phyloP scores from a whole-genome alignment of 106 monocot species.

The Platanthera zijinensis region DNA sequence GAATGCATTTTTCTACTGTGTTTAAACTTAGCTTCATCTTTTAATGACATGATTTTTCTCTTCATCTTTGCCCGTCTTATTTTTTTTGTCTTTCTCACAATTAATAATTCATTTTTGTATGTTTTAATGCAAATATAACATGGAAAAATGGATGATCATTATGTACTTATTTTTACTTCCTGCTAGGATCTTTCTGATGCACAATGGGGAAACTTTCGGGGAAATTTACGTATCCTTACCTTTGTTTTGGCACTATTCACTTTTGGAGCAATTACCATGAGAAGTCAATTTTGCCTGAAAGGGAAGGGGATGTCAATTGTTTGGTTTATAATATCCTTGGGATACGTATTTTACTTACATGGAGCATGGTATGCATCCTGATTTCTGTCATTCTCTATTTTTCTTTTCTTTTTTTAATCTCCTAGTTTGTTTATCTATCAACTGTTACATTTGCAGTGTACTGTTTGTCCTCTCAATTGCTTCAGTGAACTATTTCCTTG shows the following conservation, averaged over 20 bases:
- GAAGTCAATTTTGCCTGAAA: slow-evolving; percentile 37
- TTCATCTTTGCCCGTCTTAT: background rate
- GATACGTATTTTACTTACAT: slow-evolving; percentile 76
- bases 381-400: background rate
- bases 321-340: slow-evolving; percentile 69
- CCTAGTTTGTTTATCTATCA: slow-evolving; percentile 9
- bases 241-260: slow-evolving; percentile 62
- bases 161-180: slow-evolving; percentile 2
- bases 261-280: slow-evolving; percentile 39
- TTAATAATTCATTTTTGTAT: background rate
- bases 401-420: slow-evolving; percentile 14
- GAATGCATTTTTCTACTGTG: background rate
- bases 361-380: slow-evolving; percentile 75
- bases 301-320: slow-evolving; percentile 62
- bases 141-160: background rate
- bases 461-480: slow-evolving; percentile 64
- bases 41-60: background rate
- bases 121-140: background rate
- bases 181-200: slow-evolving; percentile 83
- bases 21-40: background rate
- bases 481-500: slow-evolving; percentile 57
- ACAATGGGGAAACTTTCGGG: slow-evolving; percentile 95
- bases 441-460: slow-evolving; percentile 49
- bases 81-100: background rate
- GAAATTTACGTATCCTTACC: slow-evolving; percentile 69